Evolutionary conservation across 257 asterid genomes (phyloP), one percentile per base, ranked within the genome.

Genomic region (Ballota nigra): DNA sequence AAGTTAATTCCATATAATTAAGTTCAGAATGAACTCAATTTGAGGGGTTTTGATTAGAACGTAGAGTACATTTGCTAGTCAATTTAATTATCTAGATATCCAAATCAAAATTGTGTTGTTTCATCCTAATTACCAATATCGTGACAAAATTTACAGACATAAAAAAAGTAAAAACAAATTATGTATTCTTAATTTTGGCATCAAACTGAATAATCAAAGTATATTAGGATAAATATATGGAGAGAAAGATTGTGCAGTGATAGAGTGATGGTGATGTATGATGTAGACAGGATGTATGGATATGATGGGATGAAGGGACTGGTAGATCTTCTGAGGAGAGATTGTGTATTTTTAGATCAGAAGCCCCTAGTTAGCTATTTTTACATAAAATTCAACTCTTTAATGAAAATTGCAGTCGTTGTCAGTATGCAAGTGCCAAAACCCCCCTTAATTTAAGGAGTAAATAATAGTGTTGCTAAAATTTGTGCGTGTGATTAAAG

Each of bases 291-390:
- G 75, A 71, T 43, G 52, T 15, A 43, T 74, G 68, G 80, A 80
- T 8, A 40, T 24, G 75, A 69, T 63, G 67, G 66, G 16, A 58
- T 63, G 85, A 83, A 71, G 73, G 45, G 83, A 77, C 65, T 63
- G 70, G 49, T 77, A 83, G 84, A 80, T 80, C 83, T 77, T 83
- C 75, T 63, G 66, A 61, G 28, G 62, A 4, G 57, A 70, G 75
- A 71, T 68, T 63, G 81, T 73, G 66, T 78, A 6, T 8, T 53
- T n/a, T 78, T 62, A 28, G 63, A 55, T 22, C 58, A 60, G 36
- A 70, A 22, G 71, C 71, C 26, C n/a, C n/a, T n/a, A n/a, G n/a
- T n/a, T n/a, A n/a, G n/a, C n/a, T 52, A 13, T 16, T 60, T 24
- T 40, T 56, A 77, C 63, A 38, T 29, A 61, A 28, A 73, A 73